Conservation (phyloP, 73 alveolate genomes). For the Diophrys appendiculata region DNA sequence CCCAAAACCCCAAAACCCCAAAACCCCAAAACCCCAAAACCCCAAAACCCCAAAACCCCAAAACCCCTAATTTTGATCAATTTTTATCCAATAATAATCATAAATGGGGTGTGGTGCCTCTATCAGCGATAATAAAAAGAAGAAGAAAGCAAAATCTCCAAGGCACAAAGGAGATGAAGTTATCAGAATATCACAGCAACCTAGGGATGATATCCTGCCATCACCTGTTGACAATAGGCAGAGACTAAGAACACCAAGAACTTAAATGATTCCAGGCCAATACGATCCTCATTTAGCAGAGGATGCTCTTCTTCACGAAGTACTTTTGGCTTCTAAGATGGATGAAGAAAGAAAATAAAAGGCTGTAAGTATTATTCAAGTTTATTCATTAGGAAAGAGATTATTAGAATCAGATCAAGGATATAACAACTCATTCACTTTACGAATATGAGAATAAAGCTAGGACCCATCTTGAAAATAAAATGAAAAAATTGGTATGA, state of each 20-base stretch:
- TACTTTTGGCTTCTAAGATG: not conserved
- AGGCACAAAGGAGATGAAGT: not conserved
- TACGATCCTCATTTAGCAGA: not conserved
- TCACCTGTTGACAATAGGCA: not conserved
- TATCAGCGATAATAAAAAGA: no score
- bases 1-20: no score
- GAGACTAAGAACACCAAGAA: not conserved
- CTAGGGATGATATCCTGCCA: not conserved
- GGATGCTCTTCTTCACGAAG: not conserved
- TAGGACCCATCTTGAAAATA: not conserved
- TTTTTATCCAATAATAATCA: no score
- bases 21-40: no score
- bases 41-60: no score
- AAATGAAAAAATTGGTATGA: not conserved
- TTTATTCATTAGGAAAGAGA: not conserved
- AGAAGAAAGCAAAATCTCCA: not conserved
- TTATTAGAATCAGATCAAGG: not conserved
- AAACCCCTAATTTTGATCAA: no score
- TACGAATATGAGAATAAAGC: not conserved
- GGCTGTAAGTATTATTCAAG: not conserved
- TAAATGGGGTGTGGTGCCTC: constrained; percentile 3
- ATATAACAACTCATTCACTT: not conserved
- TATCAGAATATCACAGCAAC: not conserved
- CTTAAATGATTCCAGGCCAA: not conserved
- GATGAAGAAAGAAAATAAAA: not conserved